Evolutionary conservation across 164 flowering plant genomes (phyloP).

Genomic region (Sedum album): DNA sequence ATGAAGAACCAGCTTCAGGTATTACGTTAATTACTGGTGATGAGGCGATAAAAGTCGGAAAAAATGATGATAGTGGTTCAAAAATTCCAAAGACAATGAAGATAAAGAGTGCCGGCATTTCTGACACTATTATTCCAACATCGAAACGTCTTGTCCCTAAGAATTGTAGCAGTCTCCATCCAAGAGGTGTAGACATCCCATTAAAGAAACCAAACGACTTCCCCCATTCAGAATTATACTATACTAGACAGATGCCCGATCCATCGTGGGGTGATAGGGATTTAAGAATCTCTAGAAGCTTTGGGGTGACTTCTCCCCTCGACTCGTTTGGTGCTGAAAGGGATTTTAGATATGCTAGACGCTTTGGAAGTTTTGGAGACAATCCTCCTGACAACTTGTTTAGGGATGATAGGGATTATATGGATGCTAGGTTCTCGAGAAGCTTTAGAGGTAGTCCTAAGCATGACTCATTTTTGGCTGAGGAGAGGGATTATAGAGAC

Average conservation of each 20-base stretch:
- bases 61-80: constrained; percentile 56
- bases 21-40: constrained; percentile 66
- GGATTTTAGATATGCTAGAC: neutral
- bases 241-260: neutral
- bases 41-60: constrained; percentile 33
- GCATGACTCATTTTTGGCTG: neutral
- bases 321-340: neutral
- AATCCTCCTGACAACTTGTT: neutral
- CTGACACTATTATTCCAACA: constrained; percentile 79
- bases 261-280: neutral
- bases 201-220: neutral
- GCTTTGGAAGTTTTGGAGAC: neutral
- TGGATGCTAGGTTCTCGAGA: neutral
- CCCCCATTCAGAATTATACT: neutral
- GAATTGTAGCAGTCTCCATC: constrained; percentile 37
- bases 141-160: constrained; percentile 66
- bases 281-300: neutral
- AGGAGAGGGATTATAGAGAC: neutral
- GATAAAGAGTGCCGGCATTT: constrained; percentile 68
- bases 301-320: neutral
- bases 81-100: constrained; percentile 20
- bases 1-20: constrained; percentile 73
- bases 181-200: neutral
- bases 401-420: neutral
- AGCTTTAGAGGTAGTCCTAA: neutral